Conservation (phyloP, 2,329 filamentous ascomycete species). For the Coleophoma crateriformis region DNA sequence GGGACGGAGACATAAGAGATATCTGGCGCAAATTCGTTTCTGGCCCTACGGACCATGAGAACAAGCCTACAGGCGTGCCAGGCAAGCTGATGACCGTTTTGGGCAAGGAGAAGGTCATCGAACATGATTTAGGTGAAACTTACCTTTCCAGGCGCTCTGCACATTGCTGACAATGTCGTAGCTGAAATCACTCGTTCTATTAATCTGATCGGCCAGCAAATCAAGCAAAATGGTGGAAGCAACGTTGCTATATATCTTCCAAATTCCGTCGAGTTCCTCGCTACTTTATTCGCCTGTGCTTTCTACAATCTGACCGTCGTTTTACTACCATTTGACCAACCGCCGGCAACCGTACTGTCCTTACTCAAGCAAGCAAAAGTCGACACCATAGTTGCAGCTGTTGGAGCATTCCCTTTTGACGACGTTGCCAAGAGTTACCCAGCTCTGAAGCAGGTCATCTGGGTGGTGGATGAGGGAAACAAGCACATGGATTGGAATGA, state of each 20-base stretch:
- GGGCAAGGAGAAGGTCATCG: conserved; percentile 67
- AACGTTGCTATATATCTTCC: conserved; percentile 86
- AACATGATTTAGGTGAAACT: conserved; percentile 58
- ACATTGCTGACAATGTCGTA: conserved; percentile 24
- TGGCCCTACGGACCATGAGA: conserved; percentile 59
- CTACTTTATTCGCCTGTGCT: conserved; percentile 77
- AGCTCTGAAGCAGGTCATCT: conserved; percentile 72
- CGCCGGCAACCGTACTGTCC: conserved; percentile 61
- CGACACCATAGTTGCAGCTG: conserved; percentile 78
- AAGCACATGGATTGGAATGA: conserved; percentile 95
- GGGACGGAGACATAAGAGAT: conserved; percentile 85
- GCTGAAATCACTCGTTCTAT: conserved; percentile 79
- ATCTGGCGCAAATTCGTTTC: conserved; percentile 73
- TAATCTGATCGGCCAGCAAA: conserved; percentile 75
- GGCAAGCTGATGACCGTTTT: conserved; percentile 75
- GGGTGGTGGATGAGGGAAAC: conserved; percentile 89
- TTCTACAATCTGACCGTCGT: conserved; percentile 81
- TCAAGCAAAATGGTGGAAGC: conserved; percentile 64
- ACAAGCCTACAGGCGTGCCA: conserved; percentile 50
- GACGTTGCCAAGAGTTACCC: conserved; percentile 63
- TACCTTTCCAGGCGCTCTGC: neutral
- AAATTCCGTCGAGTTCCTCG: conserved; percentile 86
- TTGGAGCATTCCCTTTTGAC: conserved; percentile 81
- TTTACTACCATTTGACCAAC: conserved; percentile 76
- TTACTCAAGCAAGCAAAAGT: conserved; percentile 70